Evolutionary conservation across 441 rosid species (phyloP).

Genomic region (Dalechampia spathulata): DNA sequence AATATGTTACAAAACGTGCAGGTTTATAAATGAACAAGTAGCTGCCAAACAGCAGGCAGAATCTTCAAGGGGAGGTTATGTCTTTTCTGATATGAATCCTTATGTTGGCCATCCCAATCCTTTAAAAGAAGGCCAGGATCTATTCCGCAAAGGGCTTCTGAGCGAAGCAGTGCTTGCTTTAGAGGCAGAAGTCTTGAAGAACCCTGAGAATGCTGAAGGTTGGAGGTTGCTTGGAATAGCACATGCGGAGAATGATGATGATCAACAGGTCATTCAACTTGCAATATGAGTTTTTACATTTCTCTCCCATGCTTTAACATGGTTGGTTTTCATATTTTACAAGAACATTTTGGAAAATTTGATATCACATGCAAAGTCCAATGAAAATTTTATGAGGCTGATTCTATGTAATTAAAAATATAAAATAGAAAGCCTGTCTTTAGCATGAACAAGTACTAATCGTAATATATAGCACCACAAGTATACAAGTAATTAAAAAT

Average conservation of each 20-base stretch:
- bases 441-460: too few species aligned
- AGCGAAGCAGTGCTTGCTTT: conserved; percentile 99
- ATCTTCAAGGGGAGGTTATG: conserved; percentile 81
- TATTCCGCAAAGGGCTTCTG: conserved; percentile 95
- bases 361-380: background rate
- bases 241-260: conserved; percentile 98
- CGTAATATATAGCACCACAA: too few species aligned
- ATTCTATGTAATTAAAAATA: too few species aligned
- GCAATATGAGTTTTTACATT: background rate
- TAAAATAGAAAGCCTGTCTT: too few species aligned
- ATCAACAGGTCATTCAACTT: conserved; percentile 70
- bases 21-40: conserved; percentile 69
- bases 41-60: conserved; percentile 52
- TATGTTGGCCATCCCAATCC: conserved; percentile 98
- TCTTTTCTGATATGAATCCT: conserved; percentile 98
- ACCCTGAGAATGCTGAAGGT: conserved; percentile 95
- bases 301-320: background rate
- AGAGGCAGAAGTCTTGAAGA: conserved; percentile 98
- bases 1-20: conserved; percentile 18
- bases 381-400: background rate
- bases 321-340: background rate
- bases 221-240: conserved; percentile 99
- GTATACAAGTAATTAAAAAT: too few species aligned
- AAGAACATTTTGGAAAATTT: background rate
- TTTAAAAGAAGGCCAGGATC: conserved; percentile 88